phyloP scores from a whole-genome alignment of 768 basidiomycete genomes.

The Crepidotus variabilis region DNA sequence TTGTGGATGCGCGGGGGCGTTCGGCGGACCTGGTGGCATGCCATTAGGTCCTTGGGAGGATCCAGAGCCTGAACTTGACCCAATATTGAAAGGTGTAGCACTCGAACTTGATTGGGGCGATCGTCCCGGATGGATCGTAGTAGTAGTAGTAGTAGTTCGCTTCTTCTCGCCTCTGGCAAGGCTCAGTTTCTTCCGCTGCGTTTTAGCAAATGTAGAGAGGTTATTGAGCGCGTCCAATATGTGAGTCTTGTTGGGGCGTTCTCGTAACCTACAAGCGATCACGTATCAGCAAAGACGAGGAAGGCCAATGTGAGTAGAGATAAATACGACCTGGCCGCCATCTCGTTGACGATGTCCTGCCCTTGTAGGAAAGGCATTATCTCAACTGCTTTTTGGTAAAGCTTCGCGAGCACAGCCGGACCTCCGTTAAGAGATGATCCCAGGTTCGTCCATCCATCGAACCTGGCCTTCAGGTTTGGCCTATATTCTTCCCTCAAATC shows the following conservation, averaged over 20 bases:
- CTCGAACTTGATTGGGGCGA: neutral
- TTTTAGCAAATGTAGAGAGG: constrained; percentile 45
- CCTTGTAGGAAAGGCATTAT: constrained; percentile 57
- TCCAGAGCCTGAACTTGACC: too few species aligned
- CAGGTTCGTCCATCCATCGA: constrained; percentile 53
- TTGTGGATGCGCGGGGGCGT: neutral
- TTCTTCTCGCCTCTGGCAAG: constrained; percentile 9
- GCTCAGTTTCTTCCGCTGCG: constrained; percentile 40
- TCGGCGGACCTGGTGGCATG: neutral
- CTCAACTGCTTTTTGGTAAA: constrained; percentile 42
- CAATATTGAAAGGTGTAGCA: too few species aligned
- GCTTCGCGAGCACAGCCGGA: constrained; percentile 27
- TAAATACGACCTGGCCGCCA: constrained; percentile 44
- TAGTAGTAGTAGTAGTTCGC: constrained; percentile 14
- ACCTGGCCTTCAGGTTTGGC: constrained; percentile 51
- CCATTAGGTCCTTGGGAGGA: too few species aligned
- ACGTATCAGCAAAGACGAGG: neutral
- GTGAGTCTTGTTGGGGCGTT: constrained; percentile 50
- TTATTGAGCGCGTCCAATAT: constrained; percentile 49
- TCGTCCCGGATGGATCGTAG: constrained; percentile 1
- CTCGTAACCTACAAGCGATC: constrained; percentile 36
- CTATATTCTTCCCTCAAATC: constrained; percentile 59
- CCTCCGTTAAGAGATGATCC: constrained; percentile 37
- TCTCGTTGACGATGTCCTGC: constrained; percentile 50
- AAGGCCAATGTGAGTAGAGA: neutral